A percentile compares a stretch with the other conserved stretches of the same genome.
phyloP scores from a whole-genome alignment of 768 basidiomycete species.

The Lactarius psammicola region DNA sequence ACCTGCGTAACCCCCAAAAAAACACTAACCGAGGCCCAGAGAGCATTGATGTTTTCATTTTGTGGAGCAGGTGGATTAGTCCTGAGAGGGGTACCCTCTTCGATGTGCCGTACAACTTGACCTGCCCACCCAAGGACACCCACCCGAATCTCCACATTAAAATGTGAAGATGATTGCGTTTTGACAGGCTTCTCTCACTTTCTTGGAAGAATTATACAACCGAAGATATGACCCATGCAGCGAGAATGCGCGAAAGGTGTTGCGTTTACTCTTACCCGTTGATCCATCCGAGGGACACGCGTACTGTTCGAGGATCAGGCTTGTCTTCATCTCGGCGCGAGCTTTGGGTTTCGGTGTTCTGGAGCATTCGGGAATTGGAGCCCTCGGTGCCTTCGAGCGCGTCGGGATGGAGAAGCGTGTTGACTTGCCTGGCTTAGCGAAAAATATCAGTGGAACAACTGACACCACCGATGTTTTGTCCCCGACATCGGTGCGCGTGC shows the following conservation, averaged over 20 bases:
- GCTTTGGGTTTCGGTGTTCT: constrained; percentile 50
- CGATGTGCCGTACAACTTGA: constrained; percentile 46
- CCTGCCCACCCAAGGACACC: constrained; percentile 36
- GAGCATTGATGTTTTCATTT: neutral
- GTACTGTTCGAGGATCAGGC: constrained; percentile 35
- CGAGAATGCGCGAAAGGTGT: constrained; percentile 40
- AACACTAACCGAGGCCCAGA: neutral
- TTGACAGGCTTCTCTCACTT: neutral
- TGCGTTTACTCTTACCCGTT: no score
- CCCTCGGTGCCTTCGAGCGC: constrained; percentile 38
- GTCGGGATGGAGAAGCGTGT: constrained; percentile 35
- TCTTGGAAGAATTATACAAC: constrained; percentile 14
- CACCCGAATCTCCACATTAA: constrained; percentile 14
- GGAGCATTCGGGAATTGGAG: constrained; percentile 50
- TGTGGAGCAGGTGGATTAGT: constrained; percentile 52
- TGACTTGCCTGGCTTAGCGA: constrained; percentile 44
- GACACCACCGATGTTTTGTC: neutral
- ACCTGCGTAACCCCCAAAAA: constrained; percentile 40
- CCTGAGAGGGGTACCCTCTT: constrained; percentile 51
- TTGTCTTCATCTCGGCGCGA: constrained; percentile 43
- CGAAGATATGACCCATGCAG: constrained; percentile 26
- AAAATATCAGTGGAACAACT: constrained; percentile 34
- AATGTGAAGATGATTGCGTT: constrained; percentile 32
- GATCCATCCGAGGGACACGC: no score
- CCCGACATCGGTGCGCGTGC: neutral